Conservation (phyloP, 2,329 filamentous ascomycete genomes). For the Fusarium tjaetaba region DNA sequence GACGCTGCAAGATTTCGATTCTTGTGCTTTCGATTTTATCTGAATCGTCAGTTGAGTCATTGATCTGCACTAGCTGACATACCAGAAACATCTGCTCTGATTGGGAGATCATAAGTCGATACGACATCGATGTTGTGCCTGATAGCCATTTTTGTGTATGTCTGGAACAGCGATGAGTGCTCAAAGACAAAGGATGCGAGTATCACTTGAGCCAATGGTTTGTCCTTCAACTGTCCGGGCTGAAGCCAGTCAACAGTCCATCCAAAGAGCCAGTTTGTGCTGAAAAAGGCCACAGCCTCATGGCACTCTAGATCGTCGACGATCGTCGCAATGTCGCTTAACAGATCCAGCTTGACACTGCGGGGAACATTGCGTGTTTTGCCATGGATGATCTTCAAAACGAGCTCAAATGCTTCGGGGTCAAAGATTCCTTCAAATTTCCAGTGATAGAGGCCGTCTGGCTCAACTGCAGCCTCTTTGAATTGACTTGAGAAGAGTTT, state of each 20-base stretch:
- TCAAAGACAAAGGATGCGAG: background rate
- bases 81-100: background rate
- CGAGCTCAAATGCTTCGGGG: rapidly evolving
- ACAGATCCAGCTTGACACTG: rapidly evolving
- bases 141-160: background rate
- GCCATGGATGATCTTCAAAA: background rate
- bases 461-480: background rate
- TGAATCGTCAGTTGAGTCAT: rapidly evolving
- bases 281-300: background rate
- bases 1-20: rapidly evolving
- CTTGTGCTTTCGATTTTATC: background rate
- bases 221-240: background rate
- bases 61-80: rapidly evolving
- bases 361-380: background rate
- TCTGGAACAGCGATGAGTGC: background rate
- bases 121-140: rapidly evolving
- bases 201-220: background rate
- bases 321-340: background rate
- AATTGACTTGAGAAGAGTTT: background rate
- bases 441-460: background rate
- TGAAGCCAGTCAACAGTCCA: background rate
- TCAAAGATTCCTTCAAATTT: background rate
- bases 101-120: background rate
- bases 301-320: background rate
- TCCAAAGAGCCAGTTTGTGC: background rate